These are phyloP conservation scores for Neurospora terricola DNA, from an alignment of 495 filamentous ascomycete species.

Conservation along the genomic window DNA sequence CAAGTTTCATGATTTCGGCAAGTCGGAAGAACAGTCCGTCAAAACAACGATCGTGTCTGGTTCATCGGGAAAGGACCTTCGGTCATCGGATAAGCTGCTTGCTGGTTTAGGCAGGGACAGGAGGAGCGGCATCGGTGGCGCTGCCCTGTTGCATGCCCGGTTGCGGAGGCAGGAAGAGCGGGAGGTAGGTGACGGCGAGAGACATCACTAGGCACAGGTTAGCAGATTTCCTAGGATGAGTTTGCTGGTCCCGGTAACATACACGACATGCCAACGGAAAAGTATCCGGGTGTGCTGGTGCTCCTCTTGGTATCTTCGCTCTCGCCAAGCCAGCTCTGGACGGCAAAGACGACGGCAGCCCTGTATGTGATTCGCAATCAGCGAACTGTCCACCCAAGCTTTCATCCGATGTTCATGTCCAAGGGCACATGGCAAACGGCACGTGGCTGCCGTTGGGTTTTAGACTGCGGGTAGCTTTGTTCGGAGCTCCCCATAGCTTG, in stretches of 20 bases:
- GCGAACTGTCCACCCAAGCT: neutral
- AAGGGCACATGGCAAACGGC: neutral
- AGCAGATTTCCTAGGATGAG: constrained; percentile 5
- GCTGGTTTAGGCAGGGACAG: constrained; percentile 17
- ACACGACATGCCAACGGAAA: constrained; percentile 80
- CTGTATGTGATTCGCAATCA: constrained; percentile 28
- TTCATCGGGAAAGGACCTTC: neutral
- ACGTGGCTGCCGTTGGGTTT: neutral
- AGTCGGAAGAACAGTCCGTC: neutral
- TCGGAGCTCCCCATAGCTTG: neutral
- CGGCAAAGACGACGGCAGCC: constrained; percentile 72
- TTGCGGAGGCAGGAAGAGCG: constrained; percentile 66
- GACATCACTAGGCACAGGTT: constrained; percentile 55
- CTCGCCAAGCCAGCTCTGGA: constrained; percentile 82
- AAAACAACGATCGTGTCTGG: neutral
- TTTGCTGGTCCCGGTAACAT: constrained; percentile 27
- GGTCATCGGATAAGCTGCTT: neutral
- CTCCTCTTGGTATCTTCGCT: constrained; percentile 62
- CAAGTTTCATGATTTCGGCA: neutral
- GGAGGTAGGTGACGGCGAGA: constrained; percentile 71
- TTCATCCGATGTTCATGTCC: neutral
- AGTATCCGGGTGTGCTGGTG: constrained; percentile 64
- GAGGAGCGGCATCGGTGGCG: constrained; percentile 35
- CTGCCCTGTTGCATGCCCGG: constrained; percentile 19
- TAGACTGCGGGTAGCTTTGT: neutral